Evolutionary conservation across 768 basidiomycete genomes (phyloP).

Genomic region (Solioccasus polychromus): DNA sequence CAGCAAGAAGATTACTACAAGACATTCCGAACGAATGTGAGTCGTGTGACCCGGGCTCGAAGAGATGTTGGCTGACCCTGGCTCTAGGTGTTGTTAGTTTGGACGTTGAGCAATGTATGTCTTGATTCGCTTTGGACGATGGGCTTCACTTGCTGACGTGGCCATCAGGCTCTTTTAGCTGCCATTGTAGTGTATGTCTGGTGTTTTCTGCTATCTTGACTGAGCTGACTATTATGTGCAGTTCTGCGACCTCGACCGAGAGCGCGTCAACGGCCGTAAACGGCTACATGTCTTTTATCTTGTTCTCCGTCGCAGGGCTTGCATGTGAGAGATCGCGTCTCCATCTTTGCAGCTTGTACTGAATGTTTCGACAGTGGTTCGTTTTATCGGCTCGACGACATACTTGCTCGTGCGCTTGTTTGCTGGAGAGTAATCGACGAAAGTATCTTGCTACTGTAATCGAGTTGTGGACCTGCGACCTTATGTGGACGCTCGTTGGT

Average conservation of each 20-base stretch:
- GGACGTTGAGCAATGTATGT: conserved; percentile 81
- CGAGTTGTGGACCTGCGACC: no score
- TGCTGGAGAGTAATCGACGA: conserved; percentile 64
- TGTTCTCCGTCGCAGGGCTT: conserved; percentile 85
- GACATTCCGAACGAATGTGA: conserved; percentile 81
- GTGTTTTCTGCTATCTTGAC: neutral
- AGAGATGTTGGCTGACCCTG: conserved; percentile 9
- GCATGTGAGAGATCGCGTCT: conserved; percentile 58
- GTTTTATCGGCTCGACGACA: conserved; percentile 76
- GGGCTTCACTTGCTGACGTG: conserved; percentile 9
- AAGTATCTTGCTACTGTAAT: no score
- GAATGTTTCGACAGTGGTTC: conserved; percentile 54
- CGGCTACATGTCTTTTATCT: conserved; percentile 85
- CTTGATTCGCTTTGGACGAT: conserved; percentile 22
- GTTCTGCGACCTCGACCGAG: conserved; percentile 36
- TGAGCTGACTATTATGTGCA: conserved; percentile 1
- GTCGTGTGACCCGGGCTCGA: conserved; percentile 11
- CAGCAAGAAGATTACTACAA: conserved; percentile 86
- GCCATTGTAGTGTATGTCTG: conserved; percentile 69
- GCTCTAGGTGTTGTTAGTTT: conserved; percentile 69
- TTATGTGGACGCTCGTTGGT: no score
- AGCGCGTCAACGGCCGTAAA: conserved; percentile 58
- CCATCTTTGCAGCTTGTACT: neutral
- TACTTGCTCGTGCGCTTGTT: conserved; percentile 88
- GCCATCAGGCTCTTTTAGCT: conserved; percentile 58